Conservation (phyloP, 768 basidiomycete genomes). For the Podaxis sp. region DNA sequence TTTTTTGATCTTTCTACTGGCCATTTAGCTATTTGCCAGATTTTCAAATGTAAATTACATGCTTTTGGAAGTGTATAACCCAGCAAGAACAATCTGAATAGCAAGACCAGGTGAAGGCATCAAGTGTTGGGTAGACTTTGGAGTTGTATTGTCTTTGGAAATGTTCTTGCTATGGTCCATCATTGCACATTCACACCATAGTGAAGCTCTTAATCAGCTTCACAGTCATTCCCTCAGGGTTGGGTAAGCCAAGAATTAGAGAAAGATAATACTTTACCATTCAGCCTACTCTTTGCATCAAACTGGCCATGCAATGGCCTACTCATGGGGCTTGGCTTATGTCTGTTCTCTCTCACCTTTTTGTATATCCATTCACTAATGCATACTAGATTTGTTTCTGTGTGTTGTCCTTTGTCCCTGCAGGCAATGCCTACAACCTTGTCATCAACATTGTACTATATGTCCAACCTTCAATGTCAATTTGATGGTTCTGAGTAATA, state of each 20-base stretch:
- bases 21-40: slow-evolving; percentile 41
- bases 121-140: slow-evolving; percentile 31
- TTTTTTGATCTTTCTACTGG: slow-evolving; percentile 25
- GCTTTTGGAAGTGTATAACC: slow-evolving; percentile 52
- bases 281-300: slow-evolving; percentile 52
- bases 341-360: slow-evolving; percentile 31
- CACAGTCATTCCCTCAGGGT: slow-evolving; percentile 22
- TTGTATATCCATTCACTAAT: neutral
- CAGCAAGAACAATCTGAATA: slow-evolving; percentile 50
- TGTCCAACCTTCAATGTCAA: slow-evolving; percentile 17
- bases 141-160: slow-evolving; percentile 51
- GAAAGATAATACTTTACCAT: slow-evolving; percentile 54
- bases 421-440: slow-evolving; percentile 63
- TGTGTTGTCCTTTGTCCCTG: slow-evolving; percentile 37
- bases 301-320: slow-evolving; percentile 59
- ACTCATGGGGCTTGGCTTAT: slow-evolving; percentile 45
- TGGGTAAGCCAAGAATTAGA: slow-evolving; percentile 57
- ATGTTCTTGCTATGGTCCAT: slow-evolving; percentile 43
- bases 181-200: slow-evolving; percentile 15
- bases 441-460: slow-evolving; percentile 41
- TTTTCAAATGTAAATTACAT: slow-evolving; percentile 63
- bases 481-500: neutral
- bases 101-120: slow-evolving; percentile 53
- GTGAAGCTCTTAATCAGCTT: neutral
- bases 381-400: slow-evolving; percentile 24